Evolutionary conservation across 2,329 filamentous ascomycete genomes (phyloP).

Genomic region (Colletotrichum sidae): DNA sequence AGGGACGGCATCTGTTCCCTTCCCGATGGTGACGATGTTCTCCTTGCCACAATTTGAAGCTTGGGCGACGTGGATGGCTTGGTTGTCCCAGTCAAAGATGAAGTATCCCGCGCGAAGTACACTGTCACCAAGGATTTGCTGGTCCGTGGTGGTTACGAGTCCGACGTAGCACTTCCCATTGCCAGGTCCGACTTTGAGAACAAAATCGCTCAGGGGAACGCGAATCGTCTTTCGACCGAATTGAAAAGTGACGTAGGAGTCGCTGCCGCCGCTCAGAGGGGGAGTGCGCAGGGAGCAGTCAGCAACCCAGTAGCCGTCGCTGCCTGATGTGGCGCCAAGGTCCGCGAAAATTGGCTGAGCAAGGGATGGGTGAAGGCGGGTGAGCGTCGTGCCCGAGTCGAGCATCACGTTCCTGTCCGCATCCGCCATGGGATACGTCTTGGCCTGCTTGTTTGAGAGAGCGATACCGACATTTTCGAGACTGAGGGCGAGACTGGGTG

Average conservation of each 20-base stretch:
- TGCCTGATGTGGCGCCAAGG: constrained; percentile 55
- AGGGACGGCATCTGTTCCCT: constrained; percentile 48
- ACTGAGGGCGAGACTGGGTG: constrained; percentile 47
- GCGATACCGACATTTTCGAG: constrained; percentile 48
- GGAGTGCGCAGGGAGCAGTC: constrained; percentile 52
- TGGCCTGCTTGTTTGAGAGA: constrained; percentile 38
- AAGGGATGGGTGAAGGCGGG: constrained; percentile 56
- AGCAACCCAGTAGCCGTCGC: constrained; percentile 57
- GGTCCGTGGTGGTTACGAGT: constrained; percentile 51
- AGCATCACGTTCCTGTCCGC: constrained; percentile 58
- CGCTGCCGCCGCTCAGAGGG: constrained; percentile 45
- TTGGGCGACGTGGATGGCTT: constrained; percentile 54
- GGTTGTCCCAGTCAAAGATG: constrained; percentile 59
- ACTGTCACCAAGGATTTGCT: constrained; percentile 58
- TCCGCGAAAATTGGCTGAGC: constrained; percentile 55
- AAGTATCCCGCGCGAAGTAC: constrained; percentile 59
- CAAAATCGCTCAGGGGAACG: constrained; percentile 61
- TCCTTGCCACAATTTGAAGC: constrained; percentile 53
- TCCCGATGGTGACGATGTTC: constrained; percentile 51
- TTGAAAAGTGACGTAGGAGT: constrained; percentile 56
- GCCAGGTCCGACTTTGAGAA: constrained; percentile 53
- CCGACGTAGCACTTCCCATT: constrained; percentile 55
- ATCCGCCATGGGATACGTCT: constrained; percentile 41
- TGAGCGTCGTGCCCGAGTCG: constrained; percentile 65
- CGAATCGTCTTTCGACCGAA: constrained; percentile 56